Base-by-base conservation (phyloP, 495 filamentous ascomycete genomes). In the Daldinia caldariorum region DNA sequence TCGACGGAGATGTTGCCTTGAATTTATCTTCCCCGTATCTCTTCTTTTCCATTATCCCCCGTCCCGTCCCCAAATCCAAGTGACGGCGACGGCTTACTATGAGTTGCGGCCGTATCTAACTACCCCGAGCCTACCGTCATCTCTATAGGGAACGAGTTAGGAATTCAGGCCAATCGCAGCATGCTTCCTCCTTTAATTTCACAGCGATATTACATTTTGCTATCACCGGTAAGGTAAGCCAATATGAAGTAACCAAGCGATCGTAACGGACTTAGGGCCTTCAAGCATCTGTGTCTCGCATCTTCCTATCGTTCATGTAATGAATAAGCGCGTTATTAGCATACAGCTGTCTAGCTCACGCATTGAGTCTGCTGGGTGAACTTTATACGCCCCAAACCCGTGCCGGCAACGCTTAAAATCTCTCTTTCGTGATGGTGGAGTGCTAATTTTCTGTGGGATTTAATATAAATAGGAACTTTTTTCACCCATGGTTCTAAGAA, bases 1-100 rank as follows among this genome's bases (percentile, higher is more conserved):
- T 16, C 18, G 16, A 41, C 51, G 38, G 51, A 64, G 47, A 26
- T n/a, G 39, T 26, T 29, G 45, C 32, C 3, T 50, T 53, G n/a
- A 22, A 1, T 6, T 12, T 32, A 53, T 32, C 10, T 16, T 10
- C 49, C 49, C 49, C 49, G 49, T 22, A 32, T 32, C 49, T 16
- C 26, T 29, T 31, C 26, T 12, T 32, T 14, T 16, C 14, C 3
- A 53, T 2, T 9, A 32, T 32, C n/a, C 22, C 49, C 49, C 13
- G 3, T 31, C 49, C 20, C 49, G 26, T 29, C 49, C 6, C 31
- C 14, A 51, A 12, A n/a, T 22, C 14, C 26, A 31, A 53, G 49
- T 32, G 7, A 53, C 49, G 49, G 26, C 4, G 7, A 53, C 49
- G 49, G 26, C 4, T 26, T 14, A 9, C 49, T 14, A 31, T 26